Conservation (phyloP, 2,329 filamentous ascomycete genomes). For the Ceratocystis ficicola region DNA sequence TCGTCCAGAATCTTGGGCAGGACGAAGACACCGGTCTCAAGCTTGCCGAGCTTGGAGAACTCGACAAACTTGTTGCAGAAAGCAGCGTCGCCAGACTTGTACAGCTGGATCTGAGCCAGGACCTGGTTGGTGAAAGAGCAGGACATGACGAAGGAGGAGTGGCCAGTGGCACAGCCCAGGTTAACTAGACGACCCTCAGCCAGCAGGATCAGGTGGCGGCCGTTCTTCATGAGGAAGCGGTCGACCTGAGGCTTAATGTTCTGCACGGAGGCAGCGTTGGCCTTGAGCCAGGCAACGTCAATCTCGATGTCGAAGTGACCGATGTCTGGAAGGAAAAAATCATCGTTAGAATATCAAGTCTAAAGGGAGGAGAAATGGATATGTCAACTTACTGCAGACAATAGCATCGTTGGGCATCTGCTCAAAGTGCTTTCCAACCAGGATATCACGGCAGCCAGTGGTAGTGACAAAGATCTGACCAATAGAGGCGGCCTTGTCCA, state of each 20-base stretch:
- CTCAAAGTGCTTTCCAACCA: conserved; percentile 85
- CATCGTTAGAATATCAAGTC: conserved; percentile 20
- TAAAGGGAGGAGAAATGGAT: not conserved
- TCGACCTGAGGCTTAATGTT: conserved; percentile 99
- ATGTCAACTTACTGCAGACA: conserved; percentile 66
- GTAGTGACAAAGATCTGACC: conserved; percentile 99
- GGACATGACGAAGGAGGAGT: conserved; percentile 99
- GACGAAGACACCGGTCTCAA: conserved; percentile 85
- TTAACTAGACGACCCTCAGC: conserved; percentile 98
- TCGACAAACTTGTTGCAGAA: conserved; percentile 93
- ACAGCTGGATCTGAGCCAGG: conserved; percentile 96
- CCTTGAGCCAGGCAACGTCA: conserved; percentile 98
- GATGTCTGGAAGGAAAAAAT: conserved; percentile 51
- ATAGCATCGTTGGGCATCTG: conserved; percentile 95
- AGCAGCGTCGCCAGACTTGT: conserved; percentile 75
- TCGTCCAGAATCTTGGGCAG: conserved; percentile 98
- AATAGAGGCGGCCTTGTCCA: conserved; percentile 82
- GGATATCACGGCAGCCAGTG: conserved; percentile 96
- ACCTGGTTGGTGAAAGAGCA: conserved; percentile 99
- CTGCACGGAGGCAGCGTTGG: conserved; percentile 81
- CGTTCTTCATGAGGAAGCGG: conserved; percentile 87
- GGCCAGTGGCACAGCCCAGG: conserved; percentile 95
- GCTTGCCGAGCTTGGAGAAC: conserved; percentile 85
- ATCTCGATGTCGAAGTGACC: conserved; percentile 99
- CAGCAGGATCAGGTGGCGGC: conserved; percentile 94